Conservation (phyloP, 108 stramenopile genomes). For the Nitzschia sp. region DNA sequence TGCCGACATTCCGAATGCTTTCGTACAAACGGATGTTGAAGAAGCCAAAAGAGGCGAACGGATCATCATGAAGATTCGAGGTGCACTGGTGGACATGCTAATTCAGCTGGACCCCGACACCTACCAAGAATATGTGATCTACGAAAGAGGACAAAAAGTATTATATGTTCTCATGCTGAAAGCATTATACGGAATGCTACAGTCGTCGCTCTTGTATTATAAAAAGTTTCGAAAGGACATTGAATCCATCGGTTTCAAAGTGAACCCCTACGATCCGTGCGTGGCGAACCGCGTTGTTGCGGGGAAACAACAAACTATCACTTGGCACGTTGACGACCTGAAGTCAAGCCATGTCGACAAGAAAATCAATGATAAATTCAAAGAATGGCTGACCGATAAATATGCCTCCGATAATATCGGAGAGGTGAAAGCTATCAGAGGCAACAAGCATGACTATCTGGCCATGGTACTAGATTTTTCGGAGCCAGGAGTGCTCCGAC, state of each 20-base stretch:
- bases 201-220: conserved; percentile 31
- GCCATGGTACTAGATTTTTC: conserved; percentile 39
- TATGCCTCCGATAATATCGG: conserved; percentile 8
- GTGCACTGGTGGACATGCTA: conserved; percentile 33
- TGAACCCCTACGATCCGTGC: conserved; percentile 47
- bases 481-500: conserved; percentile 7
- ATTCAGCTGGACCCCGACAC: conserved; percentile 26
- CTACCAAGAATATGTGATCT: conserved; percentile 18
- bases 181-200: conserved; percentile 38
- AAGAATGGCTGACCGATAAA: neutral
- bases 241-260: conserved; percentile 14
- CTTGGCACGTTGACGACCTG: conserved; percentile 46
- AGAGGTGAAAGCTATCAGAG: conserved; percentile 5
- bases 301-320: conserved; percentile 40
- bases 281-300: conserved; percentile 30
- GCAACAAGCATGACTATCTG: conserved; percentile 34
- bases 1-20: conserved; percentile 49
- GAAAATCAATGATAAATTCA: conserved; percentile 2
- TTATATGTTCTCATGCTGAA: conserved; percentile 36
- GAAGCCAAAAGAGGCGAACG: conserved; percentile 15
- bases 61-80: conserved; percentile 17
- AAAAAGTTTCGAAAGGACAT: conserved; percentile 27
- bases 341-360: conserved; percentile 27
- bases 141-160: conserved; percentile 27
- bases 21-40: conserved; percentile 49